Conservation (phyloP, 805 yeast genomes). For the Ogataea kodamae region DNA sequence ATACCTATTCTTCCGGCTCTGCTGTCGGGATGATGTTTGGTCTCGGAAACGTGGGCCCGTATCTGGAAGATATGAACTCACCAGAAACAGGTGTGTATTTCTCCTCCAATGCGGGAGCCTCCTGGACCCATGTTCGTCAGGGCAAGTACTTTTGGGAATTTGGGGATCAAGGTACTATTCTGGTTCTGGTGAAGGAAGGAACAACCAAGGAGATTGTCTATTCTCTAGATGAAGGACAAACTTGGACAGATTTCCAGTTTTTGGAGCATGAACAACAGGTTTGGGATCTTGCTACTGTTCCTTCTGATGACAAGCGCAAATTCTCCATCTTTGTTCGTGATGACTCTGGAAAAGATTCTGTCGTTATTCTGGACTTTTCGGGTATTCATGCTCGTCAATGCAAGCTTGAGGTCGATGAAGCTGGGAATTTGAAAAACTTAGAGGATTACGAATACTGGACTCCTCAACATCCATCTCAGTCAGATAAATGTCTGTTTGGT, state of each 20-base stretch:
- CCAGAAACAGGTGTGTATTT: constrained; percentile 59
- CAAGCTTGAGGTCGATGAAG: constrained; percentile 39
- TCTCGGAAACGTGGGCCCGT: constrained; percentile 87
- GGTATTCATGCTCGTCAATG: constrained; percentile 53
- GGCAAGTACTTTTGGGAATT: constrained; percentile 90
- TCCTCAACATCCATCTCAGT: constrained; percentile 52
- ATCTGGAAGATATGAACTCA: constrained; percentile 42
- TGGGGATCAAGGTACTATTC: constrained; percentile 90
- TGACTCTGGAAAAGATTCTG: constrained; percentile 28
- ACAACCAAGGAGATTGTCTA: constrained; percentile 57
- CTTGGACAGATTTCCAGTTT: constrained; percentile 70
- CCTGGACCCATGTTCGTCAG: constrained; percentile 77
- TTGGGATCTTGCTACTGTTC: constrained; percentile 81
- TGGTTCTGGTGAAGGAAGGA: constrained; percentile 63
- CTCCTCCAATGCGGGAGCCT: constrained; percentile 85
- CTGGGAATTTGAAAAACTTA: constrained; percentile 20
- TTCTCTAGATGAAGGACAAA: constrained; percentile 75
- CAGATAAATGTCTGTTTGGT: constrained; percentile 64
- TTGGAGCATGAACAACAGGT: constrained; percentile 52
- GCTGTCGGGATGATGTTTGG: constrained; percentile 88
- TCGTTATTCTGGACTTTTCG: constrained; percentile 57
- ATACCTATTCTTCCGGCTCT: constrained; percentile 81
- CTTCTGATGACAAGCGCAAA: constrained; percentile 82
- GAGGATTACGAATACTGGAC: constrained; percentile 65
- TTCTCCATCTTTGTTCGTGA: constrained; percentile 64